Conservation (phyloP, 352 stramenopile species). For the Pythium monospermum region DNA sequence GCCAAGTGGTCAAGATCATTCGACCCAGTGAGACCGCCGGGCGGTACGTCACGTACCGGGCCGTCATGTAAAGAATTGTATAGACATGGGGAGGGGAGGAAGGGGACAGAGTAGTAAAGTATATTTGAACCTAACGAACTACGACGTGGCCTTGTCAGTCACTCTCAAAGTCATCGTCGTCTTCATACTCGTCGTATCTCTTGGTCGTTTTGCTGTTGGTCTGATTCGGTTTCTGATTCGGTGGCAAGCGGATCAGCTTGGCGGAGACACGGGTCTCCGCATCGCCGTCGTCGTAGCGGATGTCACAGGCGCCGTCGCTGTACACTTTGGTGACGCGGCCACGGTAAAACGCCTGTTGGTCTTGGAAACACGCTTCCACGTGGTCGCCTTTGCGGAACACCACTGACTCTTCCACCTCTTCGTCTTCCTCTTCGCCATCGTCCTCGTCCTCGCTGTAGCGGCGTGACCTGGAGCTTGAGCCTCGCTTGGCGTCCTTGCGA, state of each 20-base stretch:
- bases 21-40: slow-evolving; percentile 98
- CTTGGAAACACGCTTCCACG: slow-evolving; percentile 62
- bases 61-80: slow-evolving; percentile 99
- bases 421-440: slow-evolving; percentile 14
- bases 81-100: no score
- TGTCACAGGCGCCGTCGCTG: slow-evolving; percentile 49
- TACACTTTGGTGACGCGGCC: slow-evolving; percentile 47
- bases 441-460: not conserved
- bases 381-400: slow-evolving; percentile 51
- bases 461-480: no score
- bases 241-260: slow-evolving; percentile 32
- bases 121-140: no score
- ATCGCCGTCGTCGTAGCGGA: slow-evolving; percentile 74
- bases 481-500: not conserved
- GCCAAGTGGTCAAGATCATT: slow-evolving; percentile 99
- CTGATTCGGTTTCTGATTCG: slow-evolving; percentile 3
- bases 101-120: no score
- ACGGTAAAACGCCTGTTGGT: slow-evolving; percentile 37
- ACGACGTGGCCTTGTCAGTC: no score
- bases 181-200: slow-evolving; percentile 35
- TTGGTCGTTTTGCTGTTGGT: not conserved
- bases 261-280: slow-evolving; percentile 46
- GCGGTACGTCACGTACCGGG: slow-evolving; percentile 99
- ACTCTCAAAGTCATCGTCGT: slow-evolving; percentile 68
- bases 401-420: slow-evolving; percentile 15